Evolutionary conservation across 1,284 basidiomycete genomes (phyloP).

Genomic region (Fomitopsis palustris): DNA sequence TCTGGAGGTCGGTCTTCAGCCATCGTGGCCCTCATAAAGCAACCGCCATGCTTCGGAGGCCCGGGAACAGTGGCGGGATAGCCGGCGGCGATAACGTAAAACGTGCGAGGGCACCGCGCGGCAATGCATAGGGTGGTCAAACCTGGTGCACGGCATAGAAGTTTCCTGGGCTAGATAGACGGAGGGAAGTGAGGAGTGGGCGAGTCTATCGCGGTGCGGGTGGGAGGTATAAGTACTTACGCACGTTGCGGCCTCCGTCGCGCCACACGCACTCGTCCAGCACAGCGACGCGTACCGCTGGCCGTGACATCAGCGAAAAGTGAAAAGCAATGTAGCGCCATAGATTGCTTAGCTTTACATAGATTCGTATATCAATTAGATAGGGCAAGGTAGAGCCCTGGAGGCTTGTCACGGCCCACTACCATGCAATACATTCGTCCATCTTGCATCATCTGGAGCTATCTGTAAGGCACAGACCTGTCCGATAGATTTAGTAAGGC

Average conservation of each 20-base stretch:
- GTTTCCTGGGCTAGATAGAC: neutral
- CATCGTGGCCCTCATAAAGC: neutral
- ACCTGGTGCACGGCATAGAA: neutral
- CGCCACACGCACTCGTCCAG: neutral
- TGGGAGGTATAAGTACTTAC: neutral
- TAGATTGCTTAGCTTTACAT: too few relatives aligned
- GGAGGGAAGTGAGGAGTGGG: neutral
- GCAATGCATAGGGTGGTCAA: neutral
- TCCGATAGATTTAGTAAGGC: too few relatives aligned
- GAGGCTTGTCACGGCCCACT: too few relatives aligned
- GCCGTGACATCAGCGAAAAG: too few relatives aligned
- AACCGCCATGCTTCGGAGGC: slow-evolving; percentile 1
- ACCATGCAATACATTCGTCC: too few relatives aligned
- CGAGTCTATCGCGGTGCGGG: neutral
- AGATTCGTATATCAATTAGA: too few relatives aligned
- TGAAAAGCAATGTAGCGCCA: too few relatives aligned
- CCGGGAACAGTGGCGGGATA: neutral
- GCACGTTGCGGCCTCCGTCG: neutral
- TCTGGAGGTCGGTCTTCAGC: neutral
- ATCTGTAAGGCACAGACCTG: too few relatives aligned
- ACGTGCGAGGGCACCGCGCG: neutral
- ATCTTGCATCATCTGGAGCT: too few relatives aligned
- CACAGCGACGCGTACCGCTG: neutral
- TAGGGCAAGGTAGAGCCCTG: too few relatives aligned
- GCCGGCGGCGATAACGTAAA: neutral